These are phyloP conservation scores for Lyophyllum semitale DNA, from an alignment of 768 basidiomycete genomes.

Conservation along the genomic window DNA sequence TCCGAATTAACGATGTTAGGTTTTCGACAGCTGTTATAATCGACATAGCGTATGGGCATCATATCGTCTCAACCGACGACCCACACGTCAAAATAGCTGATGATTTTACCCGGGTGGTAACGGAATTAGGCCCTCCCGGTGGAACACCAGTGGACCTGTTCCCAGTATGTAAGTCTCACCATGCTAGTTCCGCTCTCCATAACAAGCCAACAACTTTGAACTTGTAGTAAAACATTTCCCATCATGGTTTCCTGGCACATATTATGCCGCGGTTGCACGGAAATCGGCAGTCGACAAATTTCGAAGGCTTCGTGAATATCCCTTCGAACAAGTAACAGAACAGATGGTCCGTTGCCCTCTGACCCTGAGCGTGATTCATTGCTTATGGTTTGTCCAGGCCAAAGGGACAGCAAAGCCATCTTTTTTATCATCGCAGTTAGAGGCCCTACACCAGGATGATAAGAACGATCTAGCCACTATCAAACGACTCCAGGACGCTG, in stretches of 20 bases:
- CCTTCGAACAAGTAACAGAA: conserved; percentile 11
- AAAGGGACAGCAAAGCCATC: conserved; percentile 14
- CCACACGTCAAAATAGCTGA: conserved; percentile 11
- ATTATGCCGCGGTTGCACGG: conserved; percentile 11
- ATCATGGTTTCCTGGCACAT: conserved; percentile 17
- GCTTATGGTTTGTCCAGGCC: background rate
- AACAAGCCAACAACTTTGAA: background rate
- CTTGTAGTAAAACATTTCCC: conserved; percentile 13
- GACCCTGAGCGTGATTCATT: background rate
- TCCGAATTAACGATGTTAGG: background rate
- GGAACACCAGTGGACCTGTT: conserved; percentile 17
- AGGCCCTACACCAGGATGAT: background rate
- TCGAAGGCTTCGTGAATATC: conserved; percentile 14
- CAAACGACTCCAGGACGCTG: conserved; percentile 5
- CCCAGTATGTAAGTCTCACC: conserved; percentile 8
- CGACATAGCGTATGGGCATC: conserved; percentile 18
- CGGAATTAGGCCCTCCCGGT: conserved; percentile 10
- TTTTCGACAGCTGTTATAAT: conserved; percentile 19
- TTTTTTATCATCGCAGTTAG: conserved; percentile 11
- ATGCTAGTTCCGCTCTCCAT: too few species aligned
- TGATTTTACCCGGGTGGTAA: background rate
- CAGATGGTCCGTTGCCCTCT: conserved; percentile 12
- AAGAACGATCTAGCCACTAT: background rate
- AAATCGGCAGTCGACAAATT: background rate
- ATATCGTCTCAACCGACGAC: conserved; percentile 15